A percentile compares a stretch with the other conserved stretches of the same genome.
Evolutionary conservation across 2,329 filamentous ascomycete species (phyloP).

Genomic region (Graphiopsis chlorocephala): DNA sequence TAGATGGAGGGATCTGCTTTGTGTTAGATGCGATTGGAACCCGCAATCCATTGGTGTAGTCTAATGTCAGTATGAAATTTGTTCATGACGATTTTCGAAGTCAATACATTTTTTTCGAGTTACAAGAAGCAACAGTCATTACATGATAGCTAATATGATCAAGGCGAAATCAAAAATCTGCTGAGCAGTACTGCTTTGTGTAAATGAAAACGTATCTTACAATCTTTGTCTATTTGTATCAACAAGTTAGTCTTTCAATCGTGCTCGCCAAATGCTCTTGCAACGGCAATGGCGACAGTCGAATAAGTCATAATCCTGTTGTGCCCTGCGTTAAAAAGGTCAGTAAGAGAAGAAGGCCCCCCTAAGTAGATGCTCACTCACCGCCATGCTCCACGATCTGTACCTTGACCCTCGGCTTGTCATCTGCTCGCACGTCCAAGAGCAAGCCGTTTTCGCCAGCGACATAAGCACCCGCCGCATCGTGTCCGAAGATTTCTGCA

Average conservation of each 20-base stretch:
- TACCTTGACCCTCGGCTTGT: conserved; percentile 37
- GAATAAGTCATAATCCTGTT: conserved; percentile 67
- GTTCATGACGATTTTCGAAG: neutral
- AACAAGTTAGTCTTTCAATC: neutral
- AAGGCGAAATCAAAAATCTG: no score
- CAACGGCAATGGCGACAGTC: conserved; percentile 61
- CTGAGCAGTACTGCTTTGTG: neutral
- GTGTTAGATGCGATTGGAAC: neutral
- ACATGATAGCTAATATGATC: neutral
- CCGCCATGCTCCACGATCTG: conserved; percentile 46
- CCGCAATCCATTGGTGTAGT: neutral
- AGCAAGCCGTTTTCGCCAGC: conserved; percentile 31
- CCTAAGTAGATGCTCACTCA: conserved; percentile 20
- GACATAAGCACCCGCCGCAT: conserved; percentile 25
- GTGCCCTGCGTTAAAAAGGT: conserved; percentile 55
- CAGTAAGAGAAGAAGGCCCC: neutral
- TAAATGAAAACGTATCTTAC: neutral
- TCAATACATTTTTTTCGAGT: neutral
- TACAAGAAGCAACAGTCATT: neutral
- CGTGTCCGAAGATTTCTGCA: conserved; percentile 55
- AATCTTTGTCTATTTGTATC: neutral
- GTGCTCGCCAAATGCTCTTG: conserved; percentile 61
- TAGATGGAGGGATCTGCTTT: neutral
- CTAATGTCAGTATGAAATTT: neutral
- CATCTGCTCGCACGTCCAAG: conserved; percentile 22